Percentiles rank a stretch among this genome's conserved stretches.
Evolutionary conservation across 495 filamentous ascomycete species (phyloP).

Genomic region (Stereocaulon alpinum): DNA sequence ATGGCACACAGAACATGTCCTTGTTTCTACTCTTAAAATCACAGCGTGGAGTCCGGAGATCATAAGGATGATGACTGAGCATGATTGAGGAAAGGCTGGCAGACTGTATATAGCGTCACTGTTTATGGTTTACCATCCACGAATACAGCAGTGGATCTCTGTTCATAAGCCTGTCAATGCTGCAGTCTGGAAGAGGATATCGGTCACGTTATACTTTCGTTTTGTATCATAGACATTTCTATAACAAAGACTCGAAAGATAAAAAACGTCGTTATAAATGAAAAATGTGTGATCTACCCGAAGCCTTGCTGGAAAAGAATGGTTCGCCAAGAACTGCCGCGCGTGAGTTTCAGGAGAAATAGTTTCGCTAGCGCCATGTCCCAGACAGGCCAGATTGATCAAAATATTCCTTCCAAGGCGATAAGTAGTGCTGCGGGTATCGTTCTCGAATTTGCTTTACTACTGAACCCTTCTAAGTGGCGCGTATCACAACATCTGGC

Average conservation of each 20-base stretch:
- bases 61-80: neutral
- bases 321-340: neutral
- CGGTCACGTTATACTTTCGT: neutral
- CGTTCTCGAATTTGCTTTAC: neutral
- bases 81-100: neutral
- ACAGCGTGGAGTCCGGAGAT: neutral
- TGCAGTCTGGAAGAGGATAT: neutral
- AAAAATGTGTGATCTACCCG: neutral
- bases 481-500: neutral
- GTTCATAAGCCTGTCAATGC: neutral
- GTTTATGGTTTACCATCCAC: neutral
- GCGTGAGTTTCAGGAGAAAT: conserved; percentile 1
- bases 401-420: neutral
- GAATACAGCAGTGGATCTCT: neutral
- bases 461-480: neutral
- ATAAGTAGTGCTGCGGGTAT: neutral
- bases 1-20: conserved; percentile 1
- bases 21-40: conserved; percentile 1
- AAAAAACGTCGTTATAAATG: neutral
- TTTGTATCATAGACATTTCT: neutral
- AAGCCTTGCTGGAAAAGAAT: no score
- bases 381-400: neutral
- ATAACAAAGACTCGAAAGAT: neutral
- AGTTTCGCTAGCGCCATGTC: no score
- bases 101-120: neutral